phyloP scores from a whole-genome alignment of 106 monocot species.

The Apostasia ramifera region DNA sequence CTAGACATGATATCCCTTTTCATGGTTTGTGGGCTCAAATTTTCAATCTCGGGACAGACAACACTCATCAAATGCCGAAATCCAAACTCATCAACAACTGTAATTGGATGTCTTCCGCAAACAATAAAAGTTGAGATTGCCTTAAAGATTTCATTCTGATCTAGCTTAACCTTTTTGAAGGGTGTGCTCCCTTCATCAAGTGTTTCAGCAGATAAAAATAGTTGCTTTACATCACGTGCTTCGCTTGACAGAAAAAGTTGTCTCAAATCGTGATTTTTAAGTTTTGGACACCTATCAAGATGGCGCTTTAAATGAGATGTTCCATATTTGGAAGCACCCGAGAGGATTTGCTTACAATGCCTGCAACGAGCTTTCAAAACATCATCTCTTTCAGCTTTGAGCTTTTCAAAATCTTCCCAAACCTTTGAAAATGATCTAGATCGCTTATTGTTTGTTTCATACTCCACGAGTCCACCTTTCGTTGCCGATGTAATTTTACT shows the following conservation, averaged over 20 bases:
- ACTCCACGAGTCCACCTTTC: neutral
- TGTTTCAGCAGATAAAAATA: slow-evolving; percentile 1
- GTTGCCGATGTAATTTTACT: neutral
- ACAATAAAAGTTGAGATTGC: slow-evolving; percentile 4
- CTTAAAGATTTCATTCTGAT: slow-evolving; percentile 5
- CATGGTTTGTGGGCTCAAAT: neutral
- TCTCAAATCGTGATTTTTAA: neutral
- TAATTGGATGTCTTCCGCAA: slow-evolving; percentile 1
- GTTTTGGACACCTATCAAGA: slow-evolving; percentile 7
- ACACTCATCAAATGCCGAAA: slow-evolving; percentile 8
- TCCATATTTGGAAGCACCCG: slow-evolving; percentile 7
- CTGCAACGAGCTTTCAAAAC: slow-evolving; percentile 7
- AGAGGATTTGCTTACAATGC: slow-evolving; percentile 8
- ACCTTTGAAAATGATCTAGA: slow-evolving; percentile 7
- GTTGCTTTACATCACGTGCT: slow-evolving; percentile 2
- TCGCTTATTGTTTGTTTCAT: slow-evolving; percentile 1
- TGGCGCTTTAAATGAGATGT: slow-evolving; percentile 13
- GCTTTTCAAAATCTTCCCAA: slow-evolving; percentile 13
- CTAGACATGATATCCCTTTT: slow-evolving; percentile 7
- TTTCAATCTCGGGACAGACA: slow-evolving; percentile 5
- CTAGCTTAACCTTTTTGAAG: neutral
- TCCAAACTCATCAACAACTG: slow-evolving; percentile 10
- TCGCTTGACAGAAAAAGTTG: slow-evolving; percentile 9
- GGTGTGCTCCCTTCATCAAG: slow-evolving; percentile 3
- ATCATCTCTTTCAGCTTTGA: slow-evolving; percentile 12